Evolutionary conservation across 2,329 filamentous ascomycete genomes (phyloP), one percentile per base, ranked within the genome.

Genomic region (Verticillium klebahnii): DNA sequence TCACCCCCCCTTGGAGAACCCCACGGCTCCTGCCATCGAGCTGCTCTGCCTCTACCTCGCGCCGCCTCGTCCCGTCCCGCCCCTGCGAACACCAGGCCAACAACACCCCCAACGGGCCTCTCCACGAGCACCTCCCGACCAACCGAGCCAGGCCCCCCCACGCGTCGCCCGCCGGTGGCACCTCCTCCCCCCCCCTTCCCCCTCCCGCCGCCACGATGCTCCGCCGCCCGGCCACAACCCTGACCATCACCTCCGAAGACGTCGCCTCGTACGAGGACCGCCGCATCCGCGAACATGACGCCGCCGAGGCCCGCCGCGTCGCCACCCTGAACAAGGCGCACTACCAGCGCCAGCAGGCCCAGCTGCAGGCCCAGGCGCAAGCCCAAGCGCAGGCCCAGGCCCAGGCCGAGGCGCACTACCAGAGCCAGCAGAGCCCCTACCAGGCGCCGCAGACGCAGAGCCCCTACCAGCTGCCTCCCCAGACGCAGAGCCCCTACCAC

Each of bases 231-330:
- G 83, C 89, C 12, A 92, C 89, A 56, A 84, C 84, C 15, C 85
- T 92, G 65, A 79, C 82, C 60, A 83, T 92, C 66, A 91, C 89
- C 2, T 80, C 85, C 57, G 87, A 90, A 70, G 89, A 92, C 73
- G 81, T 92, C 45, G 86, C 88, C 45, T 79, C 83, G 60, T 91
- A 90, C 75, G 89, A 92, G 70, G 87, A 89, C 72, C 81, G 82
- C 32, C 83, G 86, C 64, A 78, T 77, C 29, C 74, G 74, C 60
- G 70, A 56, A 8, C 25, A 56, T 14, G 58, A 45, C 65, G 91
- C 88, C 2, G 80, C 85, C 57, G 87, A 90, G 70, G 89, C 92
- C 73, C 81, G 91, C 50, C 86, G 88, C 40, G 80, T 83, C 60
- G 89, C 91, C 70, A 86, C 88, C 72, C 81, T 81, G 37, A 83